Conservation (phyloP, 768 basidiomycete species). For the Russula brevipes region DNA sequence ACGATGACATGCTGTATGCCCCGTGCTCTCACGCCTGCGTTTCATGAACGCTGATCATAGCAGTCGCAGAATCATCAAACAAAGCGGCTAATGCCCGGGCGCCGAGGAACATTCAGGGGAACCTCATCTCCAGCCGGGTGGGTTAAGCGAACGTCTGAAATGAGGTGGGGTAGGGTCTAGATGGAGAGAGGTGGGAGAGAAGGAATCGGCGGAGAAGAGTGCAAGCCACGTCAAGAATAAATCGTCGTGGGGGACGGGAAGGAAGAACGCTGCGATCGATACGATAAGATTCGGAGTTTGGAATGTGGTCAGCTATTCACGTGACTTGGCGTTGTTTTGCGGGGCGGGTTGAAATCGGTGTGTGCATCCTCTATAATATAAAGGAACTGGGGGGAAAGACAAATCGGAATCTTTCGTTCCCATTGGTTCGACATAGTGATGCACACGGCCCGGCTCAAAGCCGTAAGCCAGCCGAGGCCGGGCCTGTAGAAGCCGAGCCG, state of each 20-base stretch:
- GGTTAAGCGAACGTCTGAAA: neutral
- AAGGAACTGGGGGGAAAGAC: too few relatives aligned
- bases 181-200: neutral
- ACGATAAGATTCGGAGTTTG: constrained; percentile 2
- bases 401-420: too few relatives aligned
- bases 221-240: neutral
- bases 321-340: too few relatives aligned
- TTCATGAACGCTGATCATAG: constrained; percentile 2
- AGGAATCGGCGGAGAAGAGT: neutral
- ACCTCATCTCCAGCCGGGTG: neutral
- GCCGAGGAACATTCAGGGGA: neutral
- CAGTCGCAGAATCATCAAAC: neutral
- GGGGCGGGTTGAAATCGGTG: too few relatives aligned
- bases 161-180: neutral
- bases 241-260: neutral
- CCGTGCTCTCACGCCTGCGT: neutral
- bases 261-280: neutral
- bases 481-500: too few relatives aligned
- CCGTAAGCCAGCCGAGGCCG: too few relatives aligned
- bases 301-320: neutral
- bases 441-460: too few relatives aligned
- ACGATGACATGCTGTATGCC: neutral
- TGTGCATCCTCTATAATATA: too few relatives aligned
- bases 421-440: too few relatives aligned
- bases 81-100: neutral